Evolutionary conservation across 1,284 basidiomycete genomes (phyloP).

Genomic region (Vanrija pseudolonga): DNA sequence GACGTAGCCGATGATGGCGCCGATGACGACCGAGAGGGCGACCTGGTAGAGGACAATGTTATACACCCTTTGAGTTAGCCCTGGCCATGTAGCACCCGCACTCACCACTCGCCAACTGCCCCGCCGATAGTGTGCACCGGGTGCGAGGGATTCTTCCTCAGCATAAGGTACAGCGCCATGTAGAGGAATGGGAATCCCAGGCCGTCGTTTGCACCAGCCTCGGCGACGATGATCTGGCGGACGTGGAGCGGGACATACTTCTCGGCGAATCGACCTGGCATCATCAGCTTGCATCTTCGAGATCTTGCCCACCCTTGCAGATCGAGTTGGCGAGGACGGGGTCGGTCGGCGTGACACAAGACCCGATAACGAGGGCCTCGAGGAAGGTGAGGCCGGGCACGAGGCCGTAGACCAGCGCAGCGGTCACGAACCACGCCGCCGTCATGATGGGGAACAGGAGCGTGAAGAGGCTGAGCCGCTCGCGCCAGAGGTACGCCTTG

Average conservation of each 20-base stretch:
- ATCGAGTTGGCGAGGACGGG: conserved; percentile 75
- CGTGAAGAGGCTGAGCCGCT: conserved; percentile 80
- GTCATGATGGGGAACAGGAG: conserved; percentile 81
- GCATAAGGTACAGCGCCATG: conserved; percentile 82
- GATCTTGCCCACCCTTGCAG: conserved; percentile 35
- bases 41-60: conserved; percentile 52
- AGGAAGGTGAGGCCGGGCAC: conserved; percentile 83
- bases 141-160: conserved; percentile 52
- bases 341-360: conserved; percentile 94
- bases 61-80: conserved; percentile 33
- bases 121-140: conserved; percentile 51
- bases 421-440: conserved; percentile 79
- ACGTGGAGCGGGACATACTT: conserved; percentile 44
- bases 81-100: conserved; percentile 25
- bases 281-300: not conserved
- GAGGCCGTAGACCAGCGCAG: conserved; percentile 75
- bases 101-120: conserved; percentile 62
- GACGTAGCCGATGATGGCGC: conserved; percentile 67
- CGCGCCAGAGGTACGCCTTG: conserved; percentile 74
- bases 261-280: conserved; percentile 40
- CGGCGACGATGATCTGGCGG: conserved; percentile 47
- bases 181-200: conserved; percentile 94
- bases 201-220: conserved; percentile 59
- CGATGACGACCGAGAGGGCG: conserved; percentile 69
- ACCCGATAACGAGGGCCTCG: conserved; percentile 78